Percentiles rank a stretch among this genome's conserved stretches.
Conservation (phyloP, 352 stramenopile genomes). For the Globisporangium perplexum region DNA sequence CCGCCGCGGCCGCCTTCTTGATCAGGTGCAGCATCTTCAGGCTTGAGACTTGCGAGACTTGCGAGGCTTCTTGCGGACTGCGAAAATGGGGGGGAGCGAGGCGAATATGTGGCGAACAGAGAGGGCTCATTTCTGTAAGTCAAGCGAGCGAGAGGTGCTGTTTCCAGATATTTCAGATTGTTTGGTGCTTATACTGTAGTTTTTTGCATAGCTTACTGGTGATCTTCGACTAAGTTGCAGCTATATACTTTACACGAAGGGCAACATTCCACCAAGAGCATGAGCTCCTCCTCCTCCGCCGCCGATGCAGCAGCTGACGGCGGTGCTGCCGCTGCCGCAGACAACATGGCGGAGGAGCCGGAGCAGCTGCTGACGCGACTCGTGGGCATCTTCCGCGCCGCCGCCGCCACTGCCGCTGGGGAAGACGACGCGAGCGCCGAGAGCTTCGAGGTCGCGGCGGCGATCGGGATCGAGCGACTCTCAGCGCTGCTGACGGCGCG, state of each 20-base stretch:
- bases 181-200: no score
- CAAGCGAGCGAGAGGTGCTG: no score
- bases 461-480: constrained; percentile 21
- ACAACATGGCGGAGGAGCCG: no score
- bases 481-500: constrained; percentile 15
- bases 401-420: constrained; percentile 4
- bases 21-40: constrained; percentile 68
- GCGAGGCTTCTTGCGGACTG: neutral
- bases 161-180: no score
- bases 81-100: neutral
- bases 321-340: neutral
- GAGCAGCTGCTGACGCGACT: constrained; percentile 16
- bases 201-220: no score
- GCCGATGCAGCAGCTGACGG: neutral
- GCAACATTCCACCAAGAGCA: no score
- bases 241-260: no score
- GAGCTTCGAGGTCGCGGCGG: constrained; percentile 13
- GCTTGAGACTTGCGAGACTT: neutral
- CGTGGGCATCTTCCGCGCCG: constrained; percentile 19
- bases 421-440: neutral
- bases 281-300: neutral
- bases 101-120: neutral
- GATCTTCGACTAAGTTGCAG: no score
- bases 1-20: constrained; percentile 55
- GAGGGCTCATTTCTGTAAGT: neutral